Percentiles rank a stretch among this genome's conserved stretches.
These are phyloP conservation scores for Phytopythium aichiense DNA, from an alignment of 352 stramenopile genomes.

Conservation along the genomic window DNA sequence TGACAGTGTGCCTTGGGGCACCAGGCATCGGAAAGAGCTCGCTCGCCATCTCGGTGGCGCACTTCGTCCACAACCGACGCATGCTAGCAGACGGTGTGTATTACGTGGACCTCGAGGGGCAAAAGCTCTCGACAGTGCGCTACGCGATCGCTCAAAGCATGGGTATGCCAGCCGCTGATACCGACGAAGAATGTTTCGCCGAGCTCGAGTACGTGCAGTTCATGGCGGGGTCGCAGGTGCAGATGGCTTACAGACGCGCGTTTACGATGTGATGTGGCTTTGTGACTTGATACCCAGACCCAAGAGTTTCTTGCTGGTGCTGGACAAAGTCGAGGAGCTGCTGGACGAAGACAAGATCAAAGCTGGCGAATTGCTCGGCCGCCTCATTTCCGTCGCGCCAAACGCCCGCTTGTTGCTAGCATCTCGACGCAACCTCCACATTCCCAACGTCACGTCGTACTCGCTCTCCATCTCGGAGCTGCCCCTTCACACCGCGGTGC, in stretches of 20 bases:
- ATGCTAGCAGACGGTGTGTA: conserved; percentile 81
- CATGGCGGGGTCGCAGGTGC: not conserved
- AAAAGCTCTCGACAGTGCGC: conserved; percentile 72
- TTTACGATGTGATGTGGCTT: conserved; percentile 5
- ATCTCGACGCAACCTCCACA: conserved; percentile 66
- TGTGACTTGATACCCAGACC: conserved; percentile 20
- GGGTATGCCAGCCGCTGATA: conserved; percentile 65
- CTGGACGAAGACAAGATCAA: conserved; percentile 76
- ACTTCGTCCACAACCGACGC: conserved; percentile 72
- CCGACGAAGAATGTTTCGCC: conserved; percentile 75
- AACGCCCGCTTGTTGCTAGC: conserved; percentile 67
- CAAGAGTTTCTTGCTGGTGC: conserved; percentile 64
- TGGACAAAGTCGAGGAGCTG: conserved; percentile 81
- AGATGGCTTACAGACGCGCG: not conserved
- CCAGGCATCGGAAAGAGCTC: conserved; percentile 82
- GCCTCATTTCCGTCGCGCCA: conserved; percentile 65
- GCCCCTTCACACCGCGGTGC: conserved; percentile 62
- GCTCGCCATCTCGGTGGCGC: conserved; percentile 73
- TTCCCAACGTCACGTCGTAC: conserved; percentile 74
- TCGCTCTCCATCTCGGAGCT: conserved; percentile 74
- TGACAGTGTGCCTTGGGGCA: conserved; percentile 67
- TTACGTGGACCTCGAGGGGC: conserved; percentile 80
- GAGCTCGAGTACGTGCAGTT: conserved; percentile 41
- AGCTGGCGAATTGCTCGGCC: conserved; percentile 57
- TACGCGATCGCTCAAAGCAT: conserved; percentile 82